These are phyloP conservation scores for Asclepias syriaca DNA, from an alignment of 257 asterid genomes.

Conservation along the genomic window DNA sequence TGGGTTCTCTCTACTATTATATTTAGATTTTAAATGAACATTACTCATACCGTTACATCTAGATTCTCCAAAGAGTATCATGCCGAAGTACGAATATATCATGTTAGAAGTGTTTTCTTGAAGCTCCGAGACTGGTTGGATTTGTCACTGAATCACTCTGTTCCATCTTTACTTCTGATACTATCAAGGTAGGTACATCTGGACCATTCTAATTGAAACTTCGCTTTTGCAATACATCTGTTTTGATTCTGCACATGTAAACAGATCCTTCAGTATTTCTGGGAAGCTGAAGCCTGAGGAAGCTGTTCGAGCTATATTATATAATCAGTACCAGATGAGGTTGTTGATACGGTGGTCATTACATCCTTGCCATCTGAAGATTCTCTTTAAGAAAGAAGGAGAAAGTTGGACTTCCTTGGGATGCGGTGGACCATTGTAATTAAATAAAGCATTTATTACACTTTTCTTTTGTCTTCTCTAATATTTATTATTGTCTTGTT, in stretches of 20 bases:
- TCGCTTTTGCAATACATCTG: slow-evolving; percentile 23
- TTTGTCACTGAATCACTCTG: slow-evolving; percentile 80
- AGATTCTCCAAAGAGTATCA: no score
- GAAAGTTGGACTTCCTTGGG: slow-evolving; percentile 80
- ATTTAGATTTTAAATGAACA: no score
- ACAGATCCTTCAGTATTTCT: slow-evolving; percentile 74
- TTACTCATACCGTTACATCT: no score
- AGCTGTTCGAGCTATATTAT: slow-evolving; percentile 74
- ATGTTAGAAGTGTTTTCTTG: slow-evolving; percentile 20
- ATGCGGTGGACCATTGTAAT: no score
- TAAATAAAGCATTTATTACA: no score
- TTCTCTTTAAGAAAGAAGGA: slow-evolving; percentile 79
- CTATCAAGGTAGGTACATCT: slow-evolving; percentile 51
- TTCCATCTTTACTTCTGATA: slow-evolving; percentile 84
- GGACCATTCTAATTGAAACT: not conserved
- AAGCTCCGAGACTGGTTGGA: slow-evolving; percentile 94
- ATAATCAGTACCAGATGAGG: slow-evolving; percentile 91
- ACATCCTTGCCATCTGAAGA: slow-evolving; percentile 87
- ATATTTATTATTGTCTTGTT: no score
- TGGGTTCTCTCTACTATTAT: no score
- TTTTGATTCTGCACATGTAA: slow-evolving; percentile 18
- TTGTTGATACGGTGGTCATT: slow-evolving; percentile 76
- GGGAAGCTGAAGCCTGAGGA: slow-evolving; percentile 82
- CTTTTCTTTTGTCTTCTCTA: no score
- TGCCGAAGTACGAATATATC: no score